Percentiles rank a stretch among this genome's conserved stretches.
Conservation (phyloP, 495 filamentous ascomycete genomes). For the Aspergillus saccharolyticus region DNA sequence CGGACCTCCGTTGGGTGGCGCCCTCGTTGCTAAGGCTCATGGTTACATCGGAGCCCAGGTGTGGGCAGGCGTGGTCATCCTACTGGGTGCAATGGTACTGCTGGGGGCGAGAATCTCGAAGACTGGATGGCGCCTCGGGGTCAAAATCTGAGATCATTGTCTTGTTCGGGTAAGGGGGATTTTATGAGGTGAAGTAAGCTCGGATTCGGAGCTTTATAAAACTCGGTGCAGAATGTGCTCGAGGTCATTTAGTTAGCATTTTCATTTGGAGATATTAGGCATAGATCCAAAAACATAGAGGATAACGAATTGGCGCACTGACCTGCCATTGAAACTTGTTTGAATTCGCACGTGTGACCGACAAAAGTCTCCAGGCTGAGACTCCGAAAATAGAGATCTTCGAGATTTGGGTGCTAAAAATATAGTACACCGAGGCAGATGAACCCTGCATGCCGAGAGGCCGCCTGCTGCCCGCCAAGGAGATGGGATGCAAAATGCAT, state of each 20-base stretch:
- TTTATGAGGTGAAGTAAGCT: neutral
- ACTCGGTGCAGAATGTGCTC: too few species aligned
- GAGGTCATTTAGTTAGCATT: too few species aligned
- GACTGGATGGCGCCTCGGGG: neutral
- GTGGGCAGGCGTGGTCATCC: neutral
- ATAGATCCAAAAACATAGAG: too few species aligned
- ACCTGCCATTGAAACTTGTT: too few species aligned
- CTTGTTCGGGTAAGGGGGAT: neutral
- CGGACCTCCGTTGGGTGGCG: conserved; percentile 9
- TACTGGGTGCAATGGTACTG: neutral
- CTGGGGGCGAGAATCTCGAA: neutral
- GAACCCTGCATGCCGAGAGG: neutral
- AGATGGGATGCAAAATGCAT: neutral
- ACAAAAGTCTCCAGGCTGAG: neutral
- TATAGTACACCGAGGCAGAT: neutral
- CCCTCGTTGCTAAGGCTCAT: neutral
- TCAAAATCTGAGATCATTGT: neutral
- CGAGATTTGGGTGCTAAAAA: neutral
- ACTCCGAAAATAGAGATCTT: neutral
- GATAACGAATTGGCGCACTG: too few species aligned
- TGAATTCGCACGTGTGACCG: neutral
- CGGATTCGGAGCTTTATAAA: neutral
- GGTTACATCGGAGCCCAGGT: conserved; percentile 1
- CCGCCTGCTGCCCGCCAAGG: neutral
- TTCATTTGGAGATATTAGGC: too few species aligned